Evolutionary conservation across 495 filamentous ascomycete species (phyloP), one percentile per base, ranked within the genome.

Genomic region (Saxophila tyrrhenica): DNA sequence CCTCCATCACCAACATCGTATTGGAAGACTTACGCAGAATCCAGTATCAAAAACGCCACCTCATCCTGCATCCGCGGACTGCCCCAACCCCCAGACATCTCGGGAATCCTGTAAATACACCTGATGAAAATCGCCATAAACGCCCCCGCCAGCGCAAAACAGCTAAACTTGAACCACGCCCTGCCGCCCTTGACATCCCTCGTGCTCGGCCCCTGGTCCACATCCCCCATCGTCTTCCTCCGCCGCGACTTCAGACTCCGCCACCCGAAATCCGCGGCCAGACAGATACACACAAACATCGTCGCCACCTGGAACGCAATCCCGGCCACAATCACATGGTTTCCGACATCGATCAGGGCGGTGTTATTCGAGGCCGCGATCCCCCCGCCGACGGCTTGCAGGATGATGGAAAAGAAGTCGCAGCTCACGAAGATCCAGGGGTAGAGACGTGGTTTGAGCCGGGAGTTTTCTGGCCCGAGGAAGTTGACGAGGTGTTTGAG

Each of bases 381-480:
- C 35, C 70, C 77, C 16, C 77, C 75, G 23, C 78, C 78, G 16
- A 66, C 65, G 2, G 72, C 74, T 61, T 82, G 78, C 1, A 81
- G 65, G n/a, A 72, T 50, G 2, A 81, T 68, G 24, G 70, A 73
- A 51, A 73, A 20, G 46, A 78, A 44, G 52, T 80, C 78, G 64
- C 69, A 75, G 21, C 68, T 62, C 48, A 81, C 75, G 64, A 81
- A 80, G 60, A 77, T 69, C 54, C 68, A 66, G 39, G 75, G 71
- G 64, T 79, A 78, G 20, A 72, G 65, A n/a, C 70, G 69, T 9
- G 78, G 72, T 17, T 63, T 66, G 49, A 84, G 71, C 49, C 76
- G 73, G 1, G 75, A 76, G 41, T 75, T 65, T n/a, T 70, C 62
- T 5, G 69, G 62, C 24, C 71, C 72, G 61, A 79, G 67, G 51